These are phyloP conservation scores for Haematococcus lacustris DNA, from an alignment of 139 green algal species.

Conservation along the genomic window DNA sequence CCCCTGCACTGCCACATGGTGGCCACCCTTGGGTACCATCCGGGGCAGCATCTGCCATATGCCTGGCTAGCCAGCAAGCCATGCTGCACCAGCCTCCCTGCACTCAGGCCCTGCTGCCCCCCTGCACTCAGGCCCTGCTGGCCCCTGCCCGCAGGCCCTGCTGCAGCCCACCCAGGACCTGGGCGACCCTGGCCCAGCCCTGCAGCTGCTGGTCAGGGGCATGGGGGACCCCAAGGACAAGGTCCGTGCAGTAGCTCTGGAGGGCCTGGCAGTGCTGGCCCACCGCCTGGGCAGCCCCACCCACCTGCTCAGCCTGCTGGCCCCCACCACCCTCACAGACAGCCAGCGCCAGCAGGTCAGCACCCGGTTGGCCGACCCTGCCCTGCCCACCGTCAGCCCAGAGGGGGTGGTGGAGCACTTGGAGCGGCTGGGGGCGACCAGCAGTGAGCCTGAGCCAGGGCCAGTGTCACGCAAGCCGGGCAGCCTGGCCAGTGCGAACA, in stretches of 20 bases:
- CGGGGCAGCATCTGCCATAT: too few relatives aligned
- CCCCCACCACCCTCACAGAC: not conserved
- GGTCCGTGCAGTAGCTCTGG: conserved; percentile 41
- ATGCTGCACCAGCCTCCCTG: too few relatives aligned
- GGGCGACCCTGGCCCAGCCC: conserved; percentile 14
- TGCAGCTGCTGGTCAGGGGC: conserved; percentile 15
- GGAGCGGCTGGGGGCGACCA: not conserved
- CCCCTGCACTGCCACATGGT: too few relatives aligned
- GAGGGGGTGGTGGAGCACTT: not conserved
- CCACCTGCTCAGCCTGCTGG: too few relatives aligned
- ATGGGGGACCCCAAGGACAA: conserved; percentile 27
- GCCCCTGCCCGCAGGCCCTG: conserved; percentile 39
- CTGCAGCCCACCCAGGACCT: conserved; percentile 16
- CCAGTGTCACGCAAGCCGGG: not conserved
- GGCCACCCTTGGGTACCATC: too few relatives aligned
- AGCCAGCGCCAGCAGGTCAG: not conserved
- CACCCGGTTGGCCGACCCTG: not conserved
- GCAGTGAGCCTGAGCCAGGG: not conserved
- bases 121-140: too few relatives aligned
- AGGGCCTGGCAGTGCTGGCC: conserved; percentile 46
- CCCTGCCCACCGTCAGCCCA: not conserved
- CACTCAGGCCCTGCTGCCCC: too few relatives aligned
- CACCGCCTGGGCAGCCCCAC: too few relatives aligned
- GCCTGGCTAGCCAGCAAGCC: too few relatives aligned
- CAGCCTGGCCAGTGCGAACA: not conserved